Base-by-base conservation (phyloP, 805 yeast genomes). In the Crinitomyces ghanaensis region DNA sequence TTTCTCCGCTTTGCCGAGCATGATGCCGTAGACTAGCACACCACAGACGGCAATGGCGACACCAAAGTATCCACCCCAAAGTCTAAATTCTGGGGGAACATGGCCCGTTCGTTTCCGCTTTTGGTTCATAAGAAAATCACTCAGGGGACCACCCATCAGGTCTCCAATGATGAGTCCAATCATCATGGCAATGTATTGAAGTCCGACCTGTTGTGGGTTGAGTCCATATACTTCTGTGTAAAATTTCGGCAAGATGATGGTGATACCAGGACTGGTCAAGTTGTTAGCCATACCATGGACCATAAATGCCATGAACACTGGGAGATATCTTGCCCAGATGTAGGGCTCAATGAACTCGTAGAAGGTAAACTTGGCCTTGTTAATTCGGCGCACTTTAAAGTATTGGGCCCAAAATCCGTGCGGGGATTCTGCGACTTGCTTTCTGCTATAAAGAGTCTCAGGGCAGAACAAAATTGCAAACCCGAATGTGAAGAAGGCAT, bases 131-230 rank as follows among this genome's bases (percentile, higher is more conserved):
- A 52, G 49, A 41, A 38, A 31, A 28, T 51, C 56, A 19, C 50
- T 43, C 11, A 45, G 24, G 34, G 45, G 41, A 4, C 56, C 56
- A 16, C 48, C 53, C 24, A 51, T 17, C 9, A 33, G 18, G 28
- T 51, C 56, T 15, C 56, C 56, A 21, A 50, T 25, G 12, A 45
- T 26, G 8, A 45, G 35, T 2, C 56, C 56, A n/a, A 51, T 24
- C 18, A 51, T 41, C 13, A 51, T 33, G 7, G 49, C 39, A 14
- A 50, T 32, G 28, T 40, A 46, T 20, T 38, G 36, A 8, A 48
- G 31, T 16, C 28, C 26, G 17, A 39, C 36, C 8, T 50, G 49
- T 27, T 40, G 49, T 6, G 43, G 44, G 6, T 46, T 26, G 7
- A 45, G 26, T 2, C 54, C 54, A 12, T 40, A 39, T 24, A 38